Percentiles rank a stretch among this genome's conserved stretches.
Evolutionary conservation across 495 filamentous ascomycete genomes (phyloP).

Genomic region (Cercophora newfieldiana): DNA sequence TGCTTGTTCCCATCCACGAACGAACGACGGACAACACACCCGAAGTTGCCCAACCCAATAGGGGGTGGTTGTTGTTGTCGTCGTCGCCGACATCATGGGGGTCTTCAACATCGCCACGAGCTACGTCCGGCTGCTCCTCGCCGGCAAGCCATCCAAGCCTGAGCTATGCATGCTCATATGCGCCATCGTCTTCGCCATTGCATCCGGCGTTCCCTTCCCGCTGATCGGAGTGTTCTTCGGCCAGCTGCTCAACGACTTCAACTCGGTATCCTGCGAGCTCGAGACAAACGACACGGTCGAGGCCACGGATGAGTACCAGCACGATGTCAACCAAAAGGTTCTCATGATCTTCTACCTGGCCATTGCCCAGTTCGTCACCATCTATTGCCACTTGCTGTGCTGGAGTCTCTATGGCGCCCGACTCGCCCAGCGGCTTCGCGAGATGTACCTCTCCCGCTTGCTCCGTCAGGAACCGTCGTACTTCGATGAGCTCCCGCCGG

Average conservation of each 20-base stretch:
- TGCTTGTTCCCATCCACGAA: no score
- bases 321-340: conserved; percentile 56
- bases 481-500: conserved; percentile 58
- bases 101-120: conserved; percentile 18
- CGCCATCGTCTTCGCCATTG: conserved; percentile 56
- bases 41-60: no score
- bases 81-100: conserved; percentile 13
- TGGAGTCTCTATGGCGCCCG: conserved; percentile 64
- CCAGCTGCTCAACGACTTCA: conserved; percentile 66
- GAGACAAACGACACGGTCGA: conserved; percentile 21
- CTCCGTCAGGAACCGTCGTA: conserved; percentile 62
- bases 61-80: no score
- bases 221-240: conserved; percentile 69
- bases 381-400: conserved; percentile 57
- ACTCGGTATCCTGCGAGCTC: conserved; percentile 54
- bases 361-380: conserved; percentile 61
- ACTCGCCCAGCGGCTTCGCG: conserved; percentile 61
- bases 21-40: no score
- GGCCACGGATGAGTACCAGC: conserved; percentile 24
- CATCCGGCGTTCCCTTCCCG: conserved; percentile 67
- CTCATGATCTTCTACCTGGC: conserved; percentile 62
- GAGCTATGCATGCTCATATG: conserved; percentile 53
- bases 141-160: conserved; percentile 34
- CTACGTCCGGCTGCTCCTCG: conserved; percentile 41
- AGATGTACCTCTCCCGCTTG: conserved; percentile 56